Evolutionary conservation across 768 basidiomycete species (phyloP).

Genomic region (Mycena maculata): DNA sequence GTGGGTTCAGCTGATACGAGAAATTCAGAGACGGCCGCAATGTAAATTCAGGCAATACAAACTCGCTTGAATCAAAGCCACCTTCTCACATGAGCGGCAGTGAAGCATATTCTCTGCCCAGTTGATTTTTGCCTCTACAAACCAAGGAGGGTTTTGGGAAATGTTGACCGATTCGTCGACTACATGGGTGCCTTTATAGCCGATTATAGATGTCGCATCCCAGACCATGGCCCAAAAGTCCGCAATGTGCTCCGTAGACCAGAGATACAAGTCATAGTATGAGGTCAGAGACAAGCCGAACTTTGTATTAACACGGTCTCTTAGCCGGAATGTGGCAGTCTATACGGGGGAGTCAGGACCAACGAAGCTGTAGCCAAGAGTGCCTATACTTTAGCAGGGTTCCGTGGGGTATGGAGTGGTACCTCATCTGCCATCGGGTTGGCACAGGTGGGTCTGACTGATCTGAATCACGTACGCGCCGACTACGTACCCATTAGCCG

Average conservation of each 20-base stretch:
- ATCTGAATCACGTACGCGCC: too few relatives aligned
- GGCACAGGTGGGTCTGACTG: too few relatives aligned
- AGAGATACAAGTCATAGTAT: conserved; percentile 74
- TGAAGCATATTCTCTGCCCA: conserved; percentile 87
- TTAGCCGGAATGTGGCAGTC: conserved; percentile 61
- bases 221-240: conserved; percentile 81
- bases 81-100: conserved; percentile 64
- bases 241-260: conserved; percentile 71
- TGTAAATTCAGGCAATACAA: conserved; percentile 45
- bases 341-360: too few relatives aligned
- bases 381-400: too few relatives aligned
- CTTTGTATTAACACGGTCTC: conserved; percentile 60
- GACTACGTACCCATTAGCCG: too few relatives aligned
- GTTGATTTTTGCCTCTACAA: conserved; percentile 72
- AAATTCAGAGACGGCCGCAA: conserved; percentile 32
- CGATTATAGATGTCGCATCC: conserved; percentile 73
- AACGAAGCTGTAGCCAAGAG: too few relatives aligned
- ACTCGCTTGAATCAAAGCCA: conserved; percentile 80
- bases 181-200: conserved; percentile 69
- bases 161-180: conserved; percentile 67
- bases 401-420: conserved; percentile 58
- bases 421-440: conserved; percentile 23
- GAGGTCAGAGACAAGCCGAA: conserved; percentile 57
- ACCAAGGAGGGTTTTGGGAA: conserved; percentile 77
- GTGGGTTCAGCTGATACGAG: conserved; percentile 70